Percentiles rank a stretch among this genome's conserved stretches.
Conservation (phyloP, 345 rosid genomes). For the Bruguiera sexangula region DNA sequence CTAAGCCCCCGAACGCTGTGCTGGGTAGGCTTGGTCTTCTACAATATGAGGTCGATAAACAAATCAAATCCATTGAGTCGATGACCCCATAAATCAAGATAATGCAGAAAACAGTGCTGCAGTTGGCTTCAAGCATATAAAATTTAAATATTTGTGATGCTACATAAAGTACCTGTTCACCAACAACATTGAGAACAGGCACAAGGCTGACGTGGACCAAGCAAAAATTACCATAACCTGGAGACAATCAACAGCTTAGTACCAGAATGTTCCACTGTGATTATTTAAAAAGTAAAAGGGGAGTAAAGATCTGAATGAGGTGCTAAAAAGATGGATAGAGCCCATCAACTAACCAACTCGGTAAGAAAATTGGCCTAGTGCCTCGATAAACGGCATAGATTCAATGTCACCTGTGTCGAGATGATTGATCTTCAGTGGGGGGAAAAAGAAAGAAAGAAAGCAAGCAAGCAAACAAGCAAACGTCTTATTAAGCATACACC, state of each 20-base stretch:
- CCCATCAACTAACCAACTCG: slow-evolving; percentile 66
- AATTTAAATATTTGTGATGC: neutral
- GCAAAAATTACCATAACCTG: slow-evolving; percentile 88
- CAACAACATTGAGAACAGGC: slow-evolving; percentile 93
- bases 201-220: slow-evolving; percentile 97
- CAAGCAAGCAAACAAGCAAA: neutral
- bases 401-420: slow-evolving; percentile 85
- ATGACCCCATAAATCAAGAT: neutral
- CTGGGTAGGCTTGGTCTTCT: slow-evolving; percentile 99
- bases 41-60: slow-evolving; percentile 6
- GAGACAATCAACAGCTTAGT: slow-evolving; percentile 19
- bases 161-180: slow-evolving; percentile 67
- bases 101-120: neutral
- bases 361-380: slow-evolving; percentile 89
- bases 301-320: neutral
- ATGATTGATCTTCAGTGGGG: slow-evolving; percentile 3
- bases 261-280: neutral
- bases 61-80: neutral
- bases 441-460: neutral
- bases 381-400: slow-evolving; percentile 97
- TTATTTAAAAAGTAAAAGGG: neutral
- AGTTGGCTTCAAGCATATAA: neutral
- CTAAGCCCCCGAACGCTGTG: slow-evolving; percentile 87
- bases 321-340: neutral
- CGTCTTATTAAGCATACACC: too few relatives aligned